Evolutionary conservation across 768 basidiomycete genomes (phyloP).

Genomic region (Tylopilus intermedius): DNA sequence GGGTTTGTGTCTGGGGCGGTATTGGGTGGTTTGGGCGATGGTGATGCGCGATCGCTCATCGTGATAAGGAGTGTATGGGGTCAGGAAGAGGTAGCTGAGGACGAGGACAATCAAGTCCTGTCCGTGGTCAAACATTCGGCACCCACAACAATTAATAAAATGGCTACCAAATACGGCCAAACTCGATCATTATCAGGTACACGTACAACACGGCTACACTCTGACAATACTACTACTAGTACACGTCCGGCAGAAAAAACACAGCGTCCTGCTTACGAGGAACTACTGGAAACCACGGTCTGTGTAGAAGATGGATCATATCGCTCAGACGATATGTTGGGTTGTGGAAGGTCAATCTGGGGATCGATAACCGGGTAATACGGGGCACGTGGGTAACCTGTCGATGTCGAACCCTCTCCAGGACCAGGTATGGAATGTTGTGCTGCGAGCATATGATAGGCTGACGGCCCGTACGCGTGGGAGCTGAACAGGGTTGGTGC

Average conservation of each 20-base stretch:
- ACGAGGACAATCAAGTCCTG: conserved; percentile 15
- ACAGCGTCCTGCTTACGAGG: conserved; percentile 13
- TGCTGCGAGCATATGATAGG: conserved; percentile 27
- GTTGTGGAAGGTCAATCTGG: conserved; percentile 28
- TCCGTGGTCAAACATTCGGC: background rate
- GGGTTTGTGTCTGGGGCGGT: background rate
- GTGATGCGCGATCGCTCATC: conserved; percentile 20
- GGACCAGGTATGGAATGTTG: conserved; percentile 19
- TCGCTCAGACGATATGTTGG: conserved; percentile 32
- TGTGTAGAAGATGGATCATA: conserved; percentile 26
- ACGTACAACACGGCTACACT: background rate
- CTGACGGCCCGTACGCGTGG: conserved; percentile 25
- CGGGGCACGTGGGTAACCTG: conserved; percentile 22
- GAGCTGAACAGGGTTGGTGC: conserved; percentile 19
- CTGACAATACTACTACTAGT: background rate
- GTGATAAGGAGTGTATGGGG: conserved; percentile 28
- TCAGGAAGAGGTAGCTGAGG: conserved; percentile 15
- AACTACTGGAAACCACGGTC: conserved; percentile 1
- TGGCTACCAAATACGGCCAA: conserved; percentile 4
- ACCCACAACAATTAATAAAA: background rate
- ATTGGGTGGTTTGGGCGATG: background rate
- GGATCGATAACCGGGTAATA: conserved; percentile 43
- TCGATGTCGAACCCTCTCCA: conserved; percentile 21
- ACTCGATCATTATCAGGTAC: background rate
- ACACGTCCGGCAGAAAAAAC: background rate